Base-by-base conservation (phyloP, 306 rosid genomes). In the Citrullus amarus region DNA sequence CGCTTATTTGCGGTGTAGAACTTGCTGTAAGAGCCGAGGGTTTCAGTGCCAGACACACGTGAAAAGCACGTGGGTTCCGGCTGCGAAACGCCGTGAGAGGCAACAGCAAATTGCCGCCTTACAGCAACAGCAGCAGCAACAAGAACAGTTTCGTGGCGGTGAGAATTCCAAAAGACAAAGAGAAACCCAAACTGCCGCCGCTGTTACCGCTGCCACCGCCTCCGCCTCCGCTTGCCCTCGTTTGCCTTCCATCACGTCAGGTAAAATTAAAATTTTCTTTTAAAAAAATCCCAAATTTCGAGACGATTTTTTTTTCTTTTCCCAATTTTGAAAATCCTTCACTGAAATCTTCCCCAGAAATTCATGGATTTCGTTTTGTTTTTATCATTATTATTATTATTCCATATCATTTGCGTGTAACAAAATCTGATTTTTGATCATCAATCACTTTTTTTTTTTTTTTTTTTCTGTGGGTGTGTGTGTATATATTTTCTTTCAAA, bases 51-150 rank as follows among this genome's bases (percentile, higher is more conserved):
- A 85, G 39, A 95, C 99, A 18, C 99, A 96, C 85, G 90, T 96
- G 22, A 96, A 87, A 88, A 96, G 99, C 87, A 96, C 99, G 72
- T 96, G 99, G 99, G 97, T 96, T 53, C 99, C 99, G 1, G 99
- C 97, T 0, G 89, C 99, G 2, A 96, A 88, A 73, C 96, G 99
- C 84, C 93, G 99, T 2, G 93, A 92, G 79, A 85, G 98, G 16
- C 99, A 87, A 25, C 91, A 93, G 20, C 96, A 91, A 22, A 90
- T 91, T 10, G 9, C 91, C 0, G 73, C 82, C 17, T 78, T 89
- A 28, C 96, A 88, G 56, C 91, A 86, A 0, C 91, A 84, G 10
- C 84, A 84, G 10, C 84, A 77, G 18, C 80, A 71, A 3, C 82
- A 88, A 14, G 85, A 84, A 0, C 85, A 89, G 1, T 43, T 69